Conservation (phyloP, 441 rosid genomes). For the Gossypium trilobum region DNA sequence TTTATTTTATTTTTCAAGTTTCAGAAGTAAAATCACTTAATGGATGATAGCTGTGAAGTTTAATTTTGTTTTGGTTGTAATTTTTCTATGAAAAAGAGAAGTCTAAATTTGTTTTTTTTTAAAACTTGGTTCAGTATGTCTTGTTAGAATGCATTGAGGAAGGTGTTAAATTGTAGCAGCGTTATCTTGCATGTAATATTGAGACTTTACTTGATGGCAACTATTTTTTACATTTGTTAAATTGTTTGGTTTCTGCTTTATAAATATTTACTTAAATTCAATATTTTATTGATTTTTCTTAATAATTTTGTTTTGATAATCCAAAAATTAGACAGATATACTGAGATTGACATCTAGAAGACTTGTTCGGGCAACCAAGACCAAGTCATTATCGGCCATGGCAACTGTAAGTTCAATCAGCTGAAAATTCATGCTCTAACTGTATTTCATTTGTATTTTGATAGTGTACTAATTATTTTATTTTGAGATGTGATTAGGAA, state of each 20-base stretch:
- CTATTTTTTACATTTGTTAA: not conserved
- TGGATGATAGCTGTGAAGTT: not conserved
- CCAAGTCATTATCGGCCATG: slow-evolving; percentile 45
- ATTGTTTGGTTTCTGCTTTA: not conserved
- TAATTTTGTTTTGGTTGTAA: not conserved
- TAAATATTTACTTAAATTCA: not conserved
- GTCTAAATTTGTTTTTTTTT: not conserved
- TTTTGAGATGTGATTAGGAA: slow-evolving; percentile 22
- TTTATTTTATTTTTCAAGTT: not conserved
- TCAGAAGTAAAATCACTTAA: not conserved
- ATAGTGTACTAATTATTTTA: not conserved
- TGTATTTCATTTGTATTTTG: not conserved
- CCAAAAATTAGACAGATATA: slow-evolving; percentile 60
- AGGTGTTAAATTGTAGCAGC: not conserved
- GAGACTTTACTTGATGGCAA: not conserved
- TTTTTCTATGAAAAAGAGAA: not conserved
- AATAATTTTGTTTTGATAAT: slow-evolving; percentile 20
- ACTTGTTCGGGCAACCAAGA: slow-evolving; percentile 27
- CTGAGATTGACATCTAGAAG: slow-evolving; percentile 42
- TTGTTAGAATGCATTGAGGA: slow-evolving; percentile 6
- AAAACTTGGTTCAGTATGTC: slow-evolving; percentile 5
- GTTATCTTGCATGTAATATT: slow-evolving; percentile 1
- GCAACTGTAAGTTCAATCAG: slow-evolving; percentile 43
- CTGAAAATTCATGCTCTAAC: not conserved
- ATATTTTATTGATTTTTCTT: not conserved